Base-by-base conservation (phyloP, 352 stramenopile species). In the Pythium sukuiense region DNA sequence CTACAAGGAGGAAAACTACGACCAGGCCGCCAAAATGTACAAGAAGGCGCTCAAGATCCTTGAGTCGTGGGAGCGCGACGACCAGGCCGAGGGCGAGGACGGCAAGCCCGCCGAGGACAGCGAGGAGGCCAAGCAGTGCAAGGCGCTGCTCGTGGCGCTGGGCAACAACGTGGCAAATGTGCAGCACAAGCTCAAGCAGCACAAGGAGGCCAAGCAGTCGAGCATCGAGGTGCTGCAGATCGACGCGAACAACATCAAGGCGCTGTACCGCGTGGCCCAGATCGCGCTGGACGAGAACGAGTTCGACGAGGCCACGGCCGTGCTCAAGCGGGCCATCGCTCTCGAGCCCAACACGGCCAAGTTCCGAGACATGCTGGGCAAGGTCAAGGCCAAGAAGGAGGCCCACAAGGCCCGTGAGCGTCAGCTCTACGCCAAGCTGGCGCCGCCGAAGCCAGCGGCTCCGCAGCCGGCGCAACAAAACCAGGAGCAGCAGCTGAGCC, bases 141-240 rank as follows among this genome's bases (percentile, higher is more conserved):
- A 92, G 58, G 77, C 87, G 49, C 73, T 94, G 65, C 74, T 94
- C 14, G 71, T 92, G 30, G 83, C 83, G 26, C 65, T 94, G 13
- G 86, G 83, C 32, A 94, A 94, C 72, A 94, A 94, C 61, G 83
- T 94, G 16, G 86, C 72, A 48, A 94, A 94, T 52, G 86, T 94
- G 52, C 86, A 94, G 70, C 80, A 87, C 65, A 85, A 87, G 37
- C 67, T 92, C 12, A 72, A 81, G 64, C 81, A 94, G 72, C 80
- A 71, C 66, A 92, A 88, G 64, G 86, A 92, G 62, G 83, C 86
- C 26, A 77, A 78, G 16, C 76, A 92, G 72, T 92, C 83, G 20
- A 90, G 82, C 61, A 75, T 89, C 35, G 86, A 94, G 58, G 86
- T 94, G 53, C 71, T 92, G 48, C 82, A 92, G 70, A 64, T 94